Evolutionary conservation across 495 filamentous ascomycete species (phyloP).

Genomic region (Usnea hakonensis): DNA sequence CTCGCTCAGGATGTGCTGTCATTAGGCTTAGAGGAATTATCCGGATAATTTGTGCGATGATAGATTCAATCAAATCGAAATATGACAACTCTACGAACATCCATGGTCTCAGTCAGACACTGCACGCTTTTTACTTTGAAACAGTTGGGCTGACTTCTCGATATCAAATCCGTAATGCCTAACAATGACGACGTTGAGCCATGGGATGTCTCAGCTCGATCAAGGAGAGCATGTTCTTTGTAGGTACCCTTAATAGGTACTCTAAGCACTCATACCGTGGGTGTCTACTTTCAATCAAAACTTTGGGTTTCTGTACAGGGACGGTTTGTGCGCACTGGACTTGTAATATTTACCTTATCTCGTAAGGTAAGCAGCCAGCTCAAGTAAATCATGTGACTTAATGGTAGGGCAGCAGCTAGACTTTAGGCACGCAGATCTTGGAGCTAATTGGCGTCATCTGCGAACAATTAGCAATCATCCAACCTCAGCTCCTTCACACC

Average conservation of each 20-base stretch:
- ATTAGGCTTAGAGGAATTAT: not conserved
- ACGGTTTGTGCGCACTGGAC: too few relatives aligned
- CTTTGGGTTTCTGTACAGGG: too few relatives aligned
- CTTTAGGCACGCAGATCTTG: not conserved
- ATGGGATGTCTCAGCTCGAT: too few relatives aligned
- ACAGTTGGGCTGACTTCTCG: too few relatives aligned
- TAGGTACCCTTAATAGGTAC: too few relatives aligned
- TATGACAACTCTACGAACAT: not conserved
- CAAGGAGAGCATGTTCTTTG: too few relatives aligned
- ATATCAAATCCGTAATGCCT: too few relatives aligned
- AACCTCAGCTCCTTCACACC: not conserved
- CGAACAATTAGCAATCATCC: slow-evolving; percentile 3
- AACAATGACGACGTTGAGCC: too few relatives aligned
- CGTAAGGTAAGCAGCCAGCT: too few relatives aligned
- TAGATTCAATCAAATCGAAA: slow-evolving; percentile 2
- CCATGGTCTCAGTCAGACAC: not conserved
- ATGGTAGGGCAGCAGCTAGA: slow-evolving; percentile 12
- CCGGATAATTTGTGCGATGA: not conserved
- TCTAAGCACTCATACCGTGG: too few relatives aligned
- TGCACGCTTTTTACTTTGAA: not conserved
- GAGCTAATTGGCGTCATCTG: slow-evolving; percentile 11
- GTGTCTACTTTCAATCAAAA: too few relatives aligned
- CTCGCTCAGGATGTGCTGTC: not conserved
- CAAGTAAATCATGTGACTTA: not conserved
- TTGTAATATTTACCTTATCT: too few relatives aligned